phyloP scores from a whole-genome alignment of 352 stramenopile genomes.

The Globisporangium ultimum region DNA sequence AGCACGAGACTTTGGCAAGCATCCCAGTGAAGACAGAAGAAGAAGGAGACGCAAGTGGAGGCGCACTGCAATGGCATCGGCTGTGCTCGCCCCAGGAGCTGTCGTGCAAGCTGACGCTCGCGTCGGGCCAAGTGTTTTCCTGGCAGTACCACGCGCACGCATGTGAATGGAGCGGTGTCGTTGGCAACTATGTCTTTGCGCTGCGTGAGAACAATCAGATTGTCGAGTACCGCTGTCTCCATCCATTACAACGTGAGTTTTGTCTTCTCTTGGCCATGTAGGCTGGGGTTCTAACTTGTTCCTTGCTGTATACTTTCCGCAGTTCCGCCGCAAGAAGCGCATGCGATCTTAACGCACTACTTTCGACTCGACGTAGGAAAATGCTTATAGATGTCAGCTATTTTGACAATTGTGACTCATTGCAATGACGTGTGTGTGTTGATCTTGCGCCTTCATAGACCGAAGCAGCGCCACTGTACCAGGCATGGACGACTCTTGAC shows the following conservation, averaged over 20 bases:
- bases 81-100: constrained; percentile 41
- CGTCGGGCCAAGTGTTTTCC: constrained; percentile 51
- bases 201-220: constrained; percentile 36
- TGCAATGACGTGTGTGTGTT: background rate
- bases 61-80: constrained; percentile 30
- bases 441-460: constrained; percentile 13
- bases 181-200: constrained; percentile 40
- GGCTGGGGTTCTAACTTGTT: background rate
- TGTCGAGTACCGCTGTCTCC: constrained; percentile 55
- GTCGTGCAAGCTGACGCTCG: constrained; percentile 41
- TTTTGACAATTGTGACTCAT: constrained; percentile 1
- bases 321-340: constrained; percentile 39
- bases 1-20: background rate
- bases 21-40: background rate
- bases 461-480: constrained; percentile 52
- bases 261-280: background rate
- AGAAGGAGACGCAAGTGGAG: constrained; percentile 12
- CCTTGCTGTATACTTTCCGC: background rate
- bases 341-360: constrained; percentile 72
- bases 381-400: no score
- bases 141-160: constrained; percentile 22
- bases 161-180: constrained; percentile 50
- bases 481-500: constrained; percentile 68
- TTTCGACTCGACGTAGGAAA: constrained; percentile 81
- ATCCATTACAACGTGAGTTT: constrained; percentile 51